phyloP scores from a whole-genome alignment of 306 rosid genomes.

The Pterocarpus macrocarpus region DNA sequence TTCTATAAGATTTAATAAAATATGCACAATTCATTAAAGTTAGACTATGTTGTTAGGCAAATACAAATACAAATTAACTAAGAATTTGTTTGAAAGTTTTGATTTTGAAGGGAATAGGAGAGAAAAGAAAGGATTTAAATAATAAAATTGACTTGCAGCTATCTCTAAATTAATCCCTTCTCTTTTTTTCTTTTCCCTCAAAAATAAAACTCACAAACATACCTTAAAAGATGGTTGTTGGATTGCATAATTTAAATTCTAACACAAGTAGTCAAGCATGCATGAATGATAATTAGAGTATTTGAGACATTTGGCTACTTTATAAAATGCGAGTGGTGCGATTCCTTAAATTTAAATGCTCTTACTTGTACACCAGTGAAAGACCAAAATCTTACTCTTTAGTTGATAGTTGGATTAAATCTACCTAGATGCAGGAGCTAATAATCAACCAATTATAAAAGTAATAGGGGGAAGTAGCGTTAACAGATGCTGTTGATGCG shows the following conservation, averaged over 20 bases:
- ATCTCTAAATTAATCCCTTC: too few species aligned
- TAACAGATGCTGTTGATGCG: too few species aligned
- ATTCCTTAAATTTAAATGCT: background rate
- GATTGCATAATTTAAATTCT: background rate
- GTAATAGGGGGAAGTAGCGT: too few species aligned
- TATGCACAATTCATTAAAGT: background rate
- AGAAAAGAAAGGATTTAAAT: too few species aligned
- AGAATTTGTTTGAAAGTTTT: too few species aligned
- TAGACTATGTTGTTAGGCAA: background rate
- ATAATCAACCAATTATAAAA: too few species aligned
- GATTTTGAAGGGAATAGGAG: too few species aligned
- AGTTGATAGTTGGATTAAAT: background rate
- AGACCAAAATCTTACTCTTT: background rate
- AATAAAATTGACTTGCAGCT: too few species aligned
- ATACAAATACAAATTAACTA: too few species aligned
- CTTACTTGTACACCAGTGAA: background rate
- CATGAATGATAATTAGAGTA: background rate
- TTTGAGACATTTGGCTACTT: background rate
- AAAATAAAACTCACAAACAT: too few species aligned
- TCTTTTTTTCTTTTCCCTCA: too few species aligned
- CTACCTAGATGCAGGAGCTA: too few species aligned
- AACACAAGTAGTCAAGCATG: background rate
- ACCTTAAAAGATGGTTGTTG: background rate
- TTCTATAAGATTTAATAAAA: background rate
- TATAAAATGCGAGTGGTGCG: background rate